Evolutionary conservation across 768 basidiomycete genomes (phyloP).

Genomic region (Lentinula raphanica): DNA sequence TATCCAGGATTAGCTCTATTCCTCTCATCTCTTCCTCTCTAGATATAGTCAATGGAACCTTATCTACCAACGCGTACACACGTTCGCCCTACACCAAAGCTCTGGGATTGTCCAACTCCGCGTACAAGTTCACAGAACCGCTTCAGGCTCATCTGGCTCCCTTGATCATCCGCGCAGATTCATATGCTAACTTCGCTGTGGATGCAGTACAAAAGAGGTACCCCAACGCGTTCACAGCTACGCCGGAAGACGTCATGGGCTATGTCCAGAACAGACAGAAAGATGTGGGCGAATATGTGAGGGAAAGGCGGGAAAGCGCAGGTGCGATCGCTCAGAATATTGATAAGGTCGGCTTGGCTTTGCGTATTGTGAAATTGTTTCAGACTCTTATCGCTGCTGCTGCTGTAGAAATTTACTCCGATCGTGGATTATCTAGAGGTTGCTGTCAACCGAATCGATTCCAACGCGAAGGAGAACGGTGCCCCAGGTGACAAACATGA

Average conservation of each 20-base stretch:
- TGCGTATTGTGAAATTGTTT: slow-evolving; percentile 61
- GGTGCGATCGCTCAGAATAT: slow-evolving; percentile 59
- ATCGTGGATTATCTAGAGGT: slow-evolving; percentile 68
- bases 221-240: slow-evolving; percentile 71
- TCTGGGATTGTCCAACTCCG: slow-evolving; percentile 52
- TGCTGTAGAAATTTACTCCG: slow-evolving; percentile 59
- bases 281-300: slow-evolving; percentile 43
- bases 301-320: slow-evolving; percentile 28
- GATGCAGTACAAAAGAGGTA: slow-evolving; percentile 69
- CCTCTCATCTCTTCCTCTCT: slow-evolving; percentile 67
- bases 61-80: slow-evolving; percentile 57
- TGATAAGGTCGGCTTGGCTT: slow-evolving; percentile 54
- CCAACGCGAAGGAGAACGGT: slow-evolving; percentile 33
- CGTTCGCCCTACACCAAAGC: slow-evolving; percentile 63
- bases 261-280: slow-evolving; percentile 56
- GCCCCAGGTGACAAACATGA: slow-evolving; percentile 44
- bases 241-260: slow-evolving; percentile 63
- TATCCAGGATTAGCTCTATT: slow-evolving; percentile 65
- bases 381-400: slow-evolving; percentile 16
- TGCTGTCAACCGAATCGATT: slow-evolving; percentile 43
- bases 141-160: slow-evolving; percentile 63
- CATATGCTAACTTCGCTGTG: slow-evolving; percentile 67
- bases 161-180: slow-evolving; percentile 57
- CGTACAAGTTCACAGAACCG: slow-evolving; percentile 61
- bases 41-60: slow-evolving; percentile 51